A percentile compares a stretch with the other conserved stretches of the same genome.
These are phyloP conservation scores for Pseudovirgaria hyperparasitica DNA, from an alignment of 2,329 filamentous ascomycete genomes.

Conservation along the genomic window DNA sequence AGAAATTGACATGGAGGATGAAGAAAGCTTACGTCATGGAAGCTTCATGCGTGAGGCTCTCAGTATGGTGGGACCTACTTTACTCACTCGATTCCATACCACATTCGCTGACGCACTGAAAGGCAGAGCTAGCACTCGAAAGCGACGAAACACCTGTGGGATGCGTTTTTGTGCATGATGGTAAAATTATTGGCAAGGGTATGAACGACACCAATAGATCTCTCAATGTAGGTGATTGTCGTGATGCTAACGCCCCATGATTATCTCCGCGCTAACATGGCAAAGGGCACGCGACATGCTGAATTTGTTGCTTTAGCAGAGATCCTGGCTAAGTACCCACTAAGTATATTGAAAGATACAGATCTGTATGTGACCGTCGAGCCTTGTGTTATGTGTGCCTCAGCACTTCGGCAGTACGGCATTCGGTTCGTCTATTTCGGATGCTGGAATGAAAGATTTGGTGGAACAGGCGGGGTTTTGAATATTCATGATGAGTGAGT, in stretches of 20 bases:
- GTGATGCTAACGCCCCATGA: neutral
- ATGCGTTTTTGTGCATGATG: conserved; percentile 78
- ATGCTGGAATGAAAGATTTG: conserved; percentile 92
- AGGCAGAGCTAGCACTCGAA: conserved; percentile 75
- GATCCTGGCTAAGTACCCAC: conserved; percentile 51
- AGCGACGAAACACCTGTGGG: conserved; percentile 93
- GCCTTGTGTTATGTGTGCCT: conserved; percentile 98
- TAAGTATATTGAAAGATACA: conserved; percentile 56
- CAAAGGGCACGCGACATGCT: conserved; percentile 77
- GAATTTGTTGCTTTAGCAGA: conserved; percentile 79
- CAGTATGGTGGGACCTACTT: conserved; percentile 51
- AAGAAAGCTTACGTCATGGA: conserved; percentile 37
- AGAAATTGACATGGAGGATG: conserved; percentile 18
- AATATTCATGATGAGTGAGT: conserved; percentile 61
- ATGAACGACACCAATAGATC: conserved; percentile 97
- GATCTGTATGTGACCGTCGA: conserved; percentile 95
- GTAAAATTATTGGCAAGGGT: conserved; percentile 68
- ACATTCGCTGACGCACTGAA: conserved; percentile 1
- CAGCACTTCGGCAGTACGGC: conserved; percentile 73
- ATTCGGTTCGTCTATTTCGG: conserved; percentile 91
- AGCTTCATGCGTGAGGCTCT: conserved; percentile 76
- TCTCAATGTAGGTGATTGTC: conserved; percentile 41
- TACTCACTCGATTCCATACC: conserved; percentile 2
- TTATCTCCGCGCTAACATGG: conserved; percentile 16
- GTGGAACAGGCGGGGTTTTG: conserved; percentile 87